Evolutionary conservation across 108 stramenopile genomes (phyloP).

Genomic region (Stephanodiscus minutulus): DNA sequence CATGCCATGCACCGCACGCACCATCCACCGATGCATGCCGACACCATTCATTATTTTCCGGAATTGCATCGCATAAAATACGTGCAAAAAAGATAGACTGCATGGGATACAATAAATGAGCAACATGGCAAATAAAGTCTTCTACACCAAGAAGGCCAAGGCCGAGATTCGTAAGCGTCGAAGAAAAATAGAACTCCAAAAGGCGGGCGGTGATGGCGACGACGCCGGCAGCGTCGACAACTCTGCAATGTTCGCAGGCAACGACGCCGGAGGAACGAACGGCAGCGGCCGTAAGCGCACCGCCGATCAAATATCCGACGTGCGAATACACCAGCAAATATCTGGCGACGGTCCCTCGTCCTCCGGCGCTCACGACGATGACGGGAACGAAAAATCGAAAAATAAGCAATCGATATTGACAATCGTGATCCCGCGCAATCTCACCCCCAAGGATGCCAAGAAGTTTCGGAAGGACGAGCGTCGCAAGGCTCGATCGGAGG

Average conservation of each 20-base stretch:
- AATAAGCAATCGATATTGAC: conserved; percentile 8
- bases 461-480: conserved; percentile 88
- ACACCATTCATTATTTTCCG: background rate
- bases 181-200: conserved; percentile 45
- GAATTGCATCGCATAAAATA: too few relatives aligned
- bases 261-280: background rate
- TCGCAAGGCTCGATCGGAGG: conserved; percentile 58
- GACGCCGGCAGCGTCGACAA: background rate
- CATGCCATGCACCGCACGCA: too few relatives aligned
- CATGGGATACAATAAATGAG: conserved; percentile 2
- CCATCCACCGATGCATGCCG: too few relatives aligned
- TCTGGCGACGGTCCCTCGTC: background rate
- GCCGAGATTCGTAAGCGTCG: conserved; percentile 69
- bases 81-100: too few relatives aligned
- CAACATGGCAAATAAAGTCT: conserved; percentile 44
- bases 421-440: conserved; percentile 53
- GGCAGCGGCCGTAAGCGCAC: conserved; percentile 15
- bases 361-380: background rate
- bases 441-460: conserved; percentile 66
- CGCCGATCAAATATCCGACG: conserved; percentile 33
- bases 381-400: conserved; percentile 23
- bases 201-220: background rate
- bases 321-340: background rate
- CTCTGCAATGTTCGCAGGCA: background rate
- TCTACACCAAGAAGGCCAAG: conserved; percentile 80